Evolutionary conservation across 257 asterid species (phyloP).

Genomic region (Buddleja alternifolia): DNA sequence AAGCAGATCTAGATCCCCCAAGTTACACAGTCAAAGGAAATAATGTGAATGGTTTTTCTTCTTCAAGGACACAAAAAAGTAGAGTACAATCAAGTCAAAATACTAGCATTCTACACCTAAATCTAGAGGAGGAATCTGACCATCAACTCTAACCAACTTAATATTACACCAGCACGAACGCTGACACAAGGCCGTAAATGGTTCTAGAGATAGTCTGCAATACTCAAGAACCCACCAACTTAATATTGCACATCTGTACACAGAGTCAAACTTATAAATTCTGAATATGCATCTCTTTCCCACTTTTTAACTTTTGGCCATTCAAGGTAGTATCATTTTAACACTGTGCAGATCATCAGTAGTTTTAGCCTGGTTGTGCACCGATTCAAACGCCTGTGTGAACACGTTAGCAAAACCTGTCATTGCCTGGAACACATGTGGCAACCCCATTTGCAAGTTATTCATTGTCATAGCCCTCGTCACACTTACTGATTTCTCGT

Average conservation of each 20-base stretch:
- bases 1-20: slow-evolving; percentile 15
- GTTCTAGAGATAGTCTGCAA: background rate
- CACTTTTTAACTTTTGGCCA: background rate
- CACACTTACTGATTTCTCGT: slow-evolving; percentile 71
- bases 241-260: slow-evolving; percentile 32
- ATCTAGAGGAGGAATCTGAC: slow-evolving; percentile 24
- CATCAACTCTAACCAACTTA: slow-evolving; percentile 25
- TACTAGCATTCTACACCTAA: slow-evolving; percentile 32
- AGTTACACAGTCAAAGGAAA: slow-evolving; percentile 18
- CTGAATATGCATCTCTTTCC: slow-evolving; percentile 8
- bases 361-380: slow-evolving; percentile 71
- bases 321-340: slow-evolving; percentile 71
- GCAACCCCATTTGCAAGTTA: slow-evolving; percentile 90
- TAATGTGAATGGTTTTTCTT: slow-evolving; percentile 18
- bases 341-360: slow-evolving; percentile 52
- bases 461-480: slow-evolving; percentile 86
- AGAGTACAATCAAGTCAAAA: slow-evolving; percentile 14
- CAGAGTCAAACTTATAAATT: slow-evolving; percentile 7
- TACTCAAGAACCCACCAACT: slow-evolving; percentile 10
- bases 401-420: slow-evolving; percentile 88
- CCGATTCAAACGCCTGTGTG: slow-evolving; percentile 77
- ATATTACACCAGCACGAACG: slow-evolving; percentile 27
- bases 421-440: slow-evolving; percentile 91
- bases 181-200: slow-evolving; percentile 22
- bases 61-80: slow-evolving; percentile 13